A percentile compares a stretch with the other conserved stretches of the same genome.
Conservation (phyloP, 73 alveolate genomes). For the Stentor roeselii region DNA sequence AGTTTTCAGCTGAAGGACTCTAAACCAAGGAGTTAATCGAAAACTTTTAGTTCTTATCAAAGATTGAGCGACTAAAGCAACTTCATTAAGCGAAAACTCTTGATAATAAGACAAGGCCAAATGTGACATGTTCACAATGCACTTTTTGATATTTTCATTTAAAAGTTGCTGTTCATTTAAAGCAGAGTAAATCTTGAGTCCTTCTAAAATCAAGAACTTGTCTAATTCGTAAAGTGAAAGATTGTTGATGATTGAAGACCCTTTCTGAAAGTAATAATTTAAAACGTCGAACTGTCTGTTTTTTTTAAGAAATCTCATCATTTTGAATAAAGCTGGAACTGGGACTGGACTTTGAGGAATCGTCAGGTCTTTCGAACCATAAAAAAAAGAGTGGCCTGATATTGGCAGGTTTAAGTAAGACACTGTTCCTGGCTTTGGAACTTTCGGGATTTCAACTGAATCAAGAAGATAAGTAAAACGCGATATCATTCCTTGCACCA, state of each 20-base stretch:
- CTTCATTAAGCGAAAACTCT: not conserved
- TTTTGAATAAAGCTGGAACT: not conserved
- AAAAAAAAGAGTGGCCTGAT: constrained; percentile 4
- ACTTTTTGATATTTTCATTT: not conserved
- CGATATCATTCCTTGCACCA: not conserved
- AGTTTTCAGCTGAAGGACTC: not conserved
- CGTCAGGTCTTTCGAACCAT: not conserved
- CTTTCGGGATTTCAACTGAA: not conserved
- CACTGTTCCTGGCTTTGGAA: not conserved
- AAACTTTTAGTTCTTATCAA: not conserved
- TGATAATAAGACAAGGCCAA: not conserved
- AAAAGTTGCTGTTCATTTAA: not conserved
- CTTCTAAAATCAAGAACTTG: not conserved
- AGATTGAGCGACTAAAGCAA: not conserved
- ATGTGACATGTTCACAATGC: not conserved
- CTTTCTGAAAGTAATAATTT: not conserved
- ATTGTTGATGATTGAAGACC: not conserved
- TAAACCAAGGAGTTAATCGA: not conserved
- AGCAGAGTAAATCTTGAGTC: not conserved
- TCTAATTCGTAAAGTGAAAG: not conserved
- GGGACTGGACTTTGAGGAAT: constrained; percentile 7
- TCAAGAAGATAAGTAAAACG: not conserved
- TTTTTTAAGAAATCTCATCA: not conserved
- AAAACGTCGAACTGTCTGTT: not conserved
- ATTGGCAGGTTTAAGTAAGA: not conserved